phyloP scores from a whole-genome alignment of 2,329 filamentous ascomycete genomes.

The Drechmeria coniospora region DNA sequence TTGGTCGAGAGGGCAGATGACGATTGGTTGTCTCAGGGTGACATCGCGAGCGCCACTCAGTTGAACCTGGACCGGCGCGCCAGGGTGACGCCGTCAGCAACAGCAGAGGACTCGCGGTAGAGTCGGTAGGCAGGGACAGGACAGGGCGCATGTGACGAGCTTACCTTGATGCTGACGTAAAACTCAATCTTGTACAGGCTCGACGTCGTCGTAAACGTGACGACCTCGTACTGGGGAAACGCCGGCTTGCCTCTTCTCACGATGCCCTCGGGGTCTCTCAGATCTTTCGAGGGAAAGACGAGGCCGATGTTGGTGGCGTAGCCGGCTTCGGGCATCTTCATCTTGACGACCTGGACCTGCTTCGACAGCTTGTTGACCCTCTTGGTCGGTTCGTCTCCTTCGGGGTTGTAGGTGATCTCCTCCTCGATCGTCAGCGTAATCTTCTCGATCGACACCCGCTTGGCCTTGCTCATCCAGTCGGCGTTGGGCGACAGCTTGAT shows the following conservation, averaged over 20 bases:
- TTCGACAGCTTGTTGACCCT: conserved; percentile 80
- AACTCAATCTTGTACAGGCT: conserved; percentile 98
- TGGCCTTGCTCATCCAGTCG: conserved; percentile 82
- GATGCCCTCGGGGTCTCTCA: conserved; percentile 75
- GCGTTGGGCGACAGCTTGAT: conserved; percentile 87
- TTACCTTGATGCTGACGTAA: conserved; percentile 83
- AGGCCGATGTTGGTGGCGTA: conserved; percentile 87
- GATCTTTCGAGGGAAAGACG: conserved; percentile 78
- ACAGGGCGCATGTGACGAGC: conserved; percentile 1
- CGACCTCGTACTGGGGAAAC: conserved; percentile 79
- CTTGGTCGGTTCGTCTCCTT: conserved; percentile 85
- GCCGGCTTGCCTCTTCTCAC: conserved; percentile 70
- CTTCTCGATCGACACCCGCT: conserved; percentile 82
- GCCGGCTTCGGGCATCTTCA: conserved; percentile 77
- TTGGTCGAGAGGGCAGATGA: conserved; percentile 90
- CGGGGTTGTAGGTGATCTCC: conserved; percentile 96
- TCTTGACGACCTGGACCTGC: conserved; percentile 64
- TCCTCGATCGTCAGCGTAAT: conserved; percentile 92
- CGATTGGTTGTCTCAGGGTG: conserved; percentile 74
- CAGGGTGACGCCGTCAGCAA: conserved; percentile 7
- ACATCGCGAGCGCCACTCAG: conserved; percentile 82
- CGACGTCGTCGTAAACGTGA: conserved; percentile 84
- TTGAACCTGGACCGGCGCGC: too few relatives aligned
- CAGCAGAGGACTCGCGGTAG: too few relatives aligned
- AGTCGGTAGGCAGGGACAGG: too few relatives aligned